These are phyloP conservation scores for Azolla pinnata DNA, from an alignment of 75 land plant species.

Conservation along the genomic window DNA sequence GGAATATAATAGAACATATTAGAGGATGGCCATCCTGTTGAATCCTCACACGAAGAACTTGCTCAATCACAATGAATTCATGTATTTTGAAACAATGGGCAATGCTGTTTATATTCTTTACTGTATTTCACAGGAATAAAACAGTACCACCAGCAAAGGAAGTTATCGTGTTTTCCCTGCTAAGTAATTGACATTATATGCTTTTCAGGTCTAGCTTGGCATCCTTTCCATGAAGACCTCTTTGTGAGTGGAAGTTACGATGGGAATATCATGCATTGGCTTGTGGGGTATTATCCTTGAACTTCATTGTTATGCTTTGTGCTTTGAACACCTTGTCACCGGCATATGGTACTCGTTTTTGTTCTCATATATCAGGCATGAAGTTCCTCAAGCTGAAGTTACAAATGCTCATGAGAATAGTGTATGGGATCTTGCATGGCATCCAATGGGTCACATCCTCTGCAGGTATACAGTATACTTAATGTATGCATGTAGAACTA, in stretches of 20 bases:
- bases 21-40: too few species aligned
- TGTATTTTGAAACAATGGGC: too few species aligned
- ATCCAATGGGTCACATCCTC: conserved; percentile 95
- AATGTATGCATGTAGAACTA: neutral
- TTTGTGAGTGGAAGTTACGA: conserved; percentile 98
- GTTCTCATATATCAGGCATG: conserved; percentile 43
- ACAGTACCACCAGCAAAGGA: neutral
- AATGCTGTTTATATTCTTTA: too few species aligned
- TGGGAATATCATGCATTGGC: conserved; percentile 95
- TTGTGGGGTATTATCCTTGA: conserved; percentile 69
- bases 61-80: too few species aligned
- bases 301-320: conserved; percentile 3
- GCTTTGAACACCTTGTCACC: too few species aligned
- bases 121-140: too few species aligned
- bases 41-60: too few species aligned
- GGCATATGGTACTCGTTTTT: too few species aligned
- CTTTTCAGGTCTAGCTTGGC: conserved; percentile 89
- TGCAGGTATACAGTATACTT: conserved; percentile 55
- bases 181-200: neutral
- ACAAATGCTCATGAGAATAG: conserved; percentile 81
- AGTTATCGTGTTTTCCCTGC: neutral
- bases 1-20: too few species aligned
- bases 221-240: conserved; percentile 97
- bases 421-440: conserved; percentile 98
- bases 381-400: conserved; percentile 83